These are phyloP conservation scores for Russula sp. DNA, from an alignment of 768 basidiomycete species.

Conservation along the genomic window DNA sequence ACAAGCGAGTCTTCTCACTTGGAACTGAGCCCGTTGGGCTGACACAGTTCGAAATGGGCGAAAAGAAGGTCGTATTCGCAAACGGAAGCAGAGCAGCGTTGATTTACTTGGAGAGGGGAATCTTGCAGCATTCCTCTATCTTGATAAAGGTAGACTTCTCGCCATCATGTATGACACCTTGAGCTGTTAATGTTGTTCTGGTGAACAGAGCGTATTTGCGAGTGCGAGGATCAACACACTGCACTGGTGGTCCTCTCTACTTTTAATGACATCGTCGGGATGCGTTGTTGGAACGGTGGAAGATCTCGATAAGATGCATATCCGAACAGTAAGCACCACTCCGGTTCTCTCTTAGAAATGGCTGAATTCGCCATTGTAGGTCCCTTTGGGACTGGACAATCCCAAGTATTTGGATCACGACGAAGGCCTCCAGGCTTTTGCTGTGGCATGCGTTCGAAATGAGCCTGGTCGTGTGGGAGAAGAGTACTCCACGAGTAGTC, in stretches of 20 bases:
- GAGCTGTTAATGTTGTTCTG: neutral
- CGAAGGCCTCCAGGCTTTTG: slow-evolving; percentile 47
- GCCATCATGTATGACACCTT: neutral
- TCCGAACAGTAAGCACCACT: slow-evolving; percentile 52
- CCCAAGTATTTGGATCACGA: slow-evolving; percentile 64
- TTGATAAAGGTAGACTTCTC: slow-evolving; percentile 49
- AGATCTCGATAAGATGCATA: slow-evolving; percentile 71
- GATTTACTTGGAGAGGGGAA: slow-evolving; percentile 57
- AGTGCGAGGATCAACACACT: slow-evolving; percentile 47
- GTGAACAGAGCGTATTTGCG: slow-evolving; percentile 38
- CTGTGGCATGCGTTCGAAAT: slow-evolving; percentile 52
- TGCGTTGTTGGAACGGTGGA: slow-evolving; percentile 60
- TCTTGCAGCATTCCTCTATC: slow-evolving; percentile 61
- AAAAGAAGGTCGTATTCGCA: slow-evolving; percentile 55
- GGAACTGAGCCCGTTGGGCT: slow-evolving; percentile 63
- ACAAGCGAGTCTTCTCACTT: slow-evolving; percentile 54
- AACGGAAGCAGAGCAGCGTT: slow-evolving; percentile 63
- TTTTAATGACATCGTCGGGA: slow-evolving; percentile 46
- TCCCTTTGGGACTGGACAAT: slow-evolving; percentile 63
- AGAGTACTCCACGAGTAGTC: slow-evolving; percentile 42
- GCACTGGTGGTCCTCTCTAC: slow-evolving; percentile 44
- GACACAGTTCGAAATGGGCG: slow-evolving; percentile 47
- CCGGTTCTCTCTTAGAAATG: neutral
- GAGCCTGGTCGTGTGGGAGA: slow-evolving; percentile 47
- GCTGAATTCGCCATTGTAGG: slow-evolving; percentile 33